These are phyloP conservation scores for Sarocladium oryzae DNA, from an alignment of 2,329 filamentous ascomycete species.

Conservation along the genomic window DNA sequence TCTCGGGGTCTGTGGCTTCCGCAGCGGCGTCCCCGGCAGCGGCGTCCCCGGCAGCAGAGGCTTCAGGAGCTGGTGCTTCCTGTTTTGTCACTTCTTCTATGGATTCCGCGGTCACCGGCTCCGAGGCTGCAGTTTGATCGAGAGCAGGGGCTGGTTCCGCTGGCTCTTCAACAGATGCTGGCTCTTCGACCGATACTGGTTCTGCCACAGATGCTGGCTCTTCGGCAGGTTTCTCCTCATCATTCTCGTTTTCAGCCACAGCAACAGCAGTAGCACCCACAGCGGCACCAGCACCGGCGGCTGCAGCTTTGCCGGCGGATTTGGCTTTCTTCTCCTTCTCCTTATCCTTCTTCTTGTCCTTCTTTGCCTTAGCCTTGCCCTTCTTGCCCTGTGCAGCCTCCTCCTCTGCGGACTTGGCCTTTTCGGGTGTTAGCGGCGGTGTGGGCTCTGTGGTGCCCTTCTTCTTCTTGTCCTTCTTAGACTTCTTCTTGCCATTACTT, in stretches of 20 bases:
- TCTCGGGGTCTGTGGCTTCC: not conserved
- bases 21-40: conserved; percentile 6
- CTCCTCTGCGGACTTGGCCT: not conserved
- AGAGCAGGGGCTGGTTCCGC: not conserved
- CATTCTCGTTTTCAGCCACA: conserved; percentile 3
- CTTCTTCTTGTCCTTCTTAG: conserved; percentile 15
- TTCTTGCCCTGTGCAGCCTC: conserved; percentile 11
- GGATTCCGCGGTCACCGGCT: not conserved
- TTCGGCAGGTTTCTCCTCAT: not conserved
- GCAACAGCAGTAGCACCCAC: not conserved
- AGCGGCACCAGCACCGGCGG: not conserved
- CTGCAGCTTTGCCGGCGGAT: conserved; percentile 9
- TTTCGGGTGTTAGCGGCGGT: not conserved
- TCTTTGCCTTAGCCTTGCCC: conserved; percentile 13
- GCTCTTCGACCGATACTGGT: not conserved
- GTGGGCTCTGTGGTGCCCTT: not conserved
- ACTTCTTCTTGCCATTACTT: conserved; percentile 1
- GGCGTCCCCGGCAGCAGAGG: not conserved
- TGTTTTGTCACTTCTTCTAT: too few species aligned
- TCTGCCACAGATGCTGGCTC: not conserved
- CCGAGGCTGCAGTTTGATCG: not conserved
- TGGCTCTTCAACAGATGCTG: conserved; percentile 6
- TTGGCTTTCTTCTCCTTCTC: conserved; percentile 14
- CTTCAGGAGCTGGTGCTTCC: not conserved
- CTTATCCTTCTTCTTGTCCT: conserved; percentile 18